A percentile compares a stretch with the other conserved stretches of the same genome.
Evolutionary conservation across 768 basidiomycete genomes (phyloP).

Genomic region (Rhodotorula diobovata): DNA sequence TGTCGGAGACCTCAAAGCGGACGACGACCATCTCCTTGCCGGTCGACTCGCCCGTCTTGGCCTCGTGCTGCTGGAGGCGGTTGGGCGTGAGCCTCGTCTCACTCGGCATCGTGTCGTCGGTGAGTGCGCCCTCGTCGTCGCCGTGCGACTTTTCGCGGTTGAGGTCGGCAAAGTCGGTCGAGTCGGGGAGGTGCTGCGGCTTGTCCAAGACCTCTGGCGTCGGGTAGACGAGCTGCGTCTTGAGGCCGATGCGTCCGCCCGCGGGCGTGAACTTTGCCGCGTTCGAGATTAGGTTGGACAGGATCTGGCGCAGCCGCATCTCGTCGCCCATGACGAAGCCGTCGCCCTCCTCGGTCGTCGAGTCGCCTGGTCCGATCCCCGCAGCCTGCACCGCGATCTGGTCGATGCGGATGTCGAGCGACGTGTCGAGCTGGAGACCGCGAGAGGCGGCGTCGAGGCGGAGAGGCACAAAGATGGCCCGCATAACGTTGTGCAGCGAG

Average conservation of each 20-base stretch:
- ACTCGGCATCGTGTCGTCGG: slow-evolving; percentile 1
- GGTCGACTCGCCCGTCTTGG: slow-evolving; percentile 2
- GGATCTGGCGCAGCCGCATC: slow-evolving; percentile 46
- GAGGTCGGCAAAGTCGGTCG: slow-evolving; percentile 7
- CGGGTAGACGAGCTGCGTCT: slow-evolving; percentile 44
- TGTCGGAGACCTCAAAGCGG: slow-evolving; percentile 52
- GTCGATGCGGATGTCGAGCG: slow-evolving; percentile 45
- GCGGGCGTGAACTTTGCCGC: slow-evolving; percentile 45
- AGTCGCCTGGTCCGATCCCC: slow-evolving; percentile 18
- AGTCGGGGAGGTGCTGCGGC: neutral
- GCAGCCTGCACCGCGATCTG: slow-evolving; percentile 39
- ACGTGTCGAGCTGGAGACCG: slow-evolving; percentile 42
- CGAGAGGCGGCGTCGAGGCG: slow-evolving; percentile 42
- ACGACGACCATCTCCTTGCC: slow-evolving; percentile 46
- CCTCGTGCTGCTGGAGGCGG: slow-evolving; percentile 22
- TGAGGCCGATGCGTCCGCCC: slow-evolving; percentile 43
- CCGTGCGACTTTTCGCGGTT: neutral
- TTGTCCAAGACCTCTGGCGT: neutral
- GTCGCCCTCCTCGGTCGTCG: slow-evolving; percentile 21
- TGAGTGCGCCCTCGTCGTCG: neutral
- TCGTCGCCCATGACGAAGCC: slow-evolving; percentile 47
- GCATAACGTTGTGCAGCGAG: slow-evolving; percentile 51
- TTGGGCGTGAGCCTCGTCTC: slow-evolving; percentile 16
- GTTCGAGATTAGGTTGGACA: slow-evolving; percentile 44
- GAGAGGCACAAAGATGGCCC: slow-evolving; percentile 49